Base-by-base conservation (phyloP, 2,329 filamentous ascomycete species). In the Alternaria consortialis region DNA sequence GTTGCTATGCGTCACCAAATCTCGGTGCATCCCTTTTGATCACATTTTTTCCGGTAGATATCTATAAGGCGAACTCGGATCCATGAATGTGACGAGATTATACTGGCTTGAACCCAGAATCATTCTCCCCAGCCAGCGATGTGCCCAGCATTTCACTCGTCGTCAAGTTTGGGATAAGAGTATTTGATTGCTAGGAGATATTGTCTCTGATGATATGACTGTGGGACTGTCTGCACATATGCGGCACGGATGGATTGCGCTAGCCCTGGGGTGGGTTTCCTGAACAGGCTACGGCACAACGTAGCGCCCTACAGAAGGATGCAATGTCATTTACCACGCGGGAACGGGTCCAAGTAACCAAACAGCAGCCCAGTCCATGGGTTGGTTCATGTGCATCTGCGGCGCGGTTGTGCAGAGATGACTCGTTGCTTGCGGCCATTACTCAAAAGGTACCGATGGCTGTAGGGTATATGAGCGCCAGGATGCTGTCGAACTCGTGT, bases 391-490 rank as follows among this genome's bases (percentile, higher is more conserved):
- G 1, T 48, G 44, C 31, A 11, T 9, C 17, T 48, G 44, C 17
- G 44, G 44, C 44, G 44, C 12, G 7, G 44, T 34, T 48, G 29
- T 48, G 44, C 31, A 12, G 17, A 40, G 29, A 39, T 12, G 17
- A n/a, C 12, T 48, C 31, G 29, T 48, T 20, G 46, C 46, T n/a
- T 20, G 31, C 31, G 34, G 44, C 17, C 29, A 7, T 34, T n/a
- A 48, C 13, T 2, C 12, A 34, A 20, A 17, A 32, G 7, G 12
- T 23, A 31, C n/a, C n/a, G 9, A 17, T 23, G 4, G 44, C 44
- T 34, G 44, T 48, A 34, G 39, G 44, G 31, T 48, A 48, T 48
- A 48, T 48, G 46, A 36, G 46, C 13, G 20, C 31, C 31, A n/a
- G 7, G 3, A 36, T 3, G 46, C 13, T 34, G 20, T 25, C 17